These are phyloP conservation scores for Peniophora sp. DNA, from an alignment of 1,284 basidiomycete genomes.

Conservation along the genomic window DNA sequence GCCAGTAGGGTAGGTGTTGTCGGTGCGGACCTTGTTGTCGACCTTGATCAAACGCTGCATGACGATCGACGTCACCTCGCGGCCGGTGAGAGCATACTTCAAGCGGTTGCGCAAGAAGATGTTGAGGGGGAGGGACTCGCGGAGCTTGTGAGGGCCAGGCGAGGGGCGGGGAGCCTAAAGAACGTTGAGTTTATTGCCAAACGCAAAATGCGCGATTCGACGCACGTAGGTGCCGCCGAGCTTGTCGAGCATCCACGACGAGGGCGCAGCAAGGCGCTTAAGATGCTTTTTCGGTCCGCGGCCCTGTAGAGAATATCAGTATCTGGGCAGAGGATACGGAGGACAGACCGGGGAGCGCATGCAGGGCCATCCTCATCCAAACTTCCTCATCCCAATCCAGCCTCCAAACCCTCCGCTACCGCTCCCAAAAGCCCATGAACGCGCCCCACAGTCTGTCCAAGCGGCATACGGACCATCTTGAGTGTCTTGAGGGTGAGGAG, in stretches of 20 bases:
- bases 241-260: conserved; percentile 99
- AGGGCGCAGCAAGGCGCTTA: conserved; percentile 96
- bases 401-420: not conserved
- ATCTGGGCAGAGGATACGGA: not conserved
- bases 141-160: conserved; percentile 97
- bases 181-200: not conserved
- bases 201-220: not conserved
- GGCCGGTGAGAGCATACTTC: conserved; percentile 96
- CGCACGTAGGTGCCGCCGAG: conserved; percentile 94
- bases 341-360: conserved; percentile 1
- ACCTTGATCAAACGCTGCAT: conserved; percentile 98
- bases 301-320: conserved; percentile 42
- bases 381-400: not conserved
- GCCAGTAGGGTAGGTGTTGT: conserved; percentile 93
- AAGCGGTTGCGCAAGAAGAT: conserved; percentile 98
- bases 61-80: conserved; percentile 93
- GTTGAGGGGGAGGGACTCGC: conserved; percentile 90
- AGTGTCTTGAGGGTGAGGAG: no score
- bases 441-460: no score
- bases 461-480: no score
- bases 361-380: conserved; percentile 2
- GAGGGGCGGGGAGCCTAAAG: conserved; percentile 88
- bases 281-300: conserved; percentile 99
- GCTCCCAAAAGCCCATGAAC: not conserved
- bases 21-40: conserved; percentile 98